Evolutionary conservation across 116 monocot genomes (phyloP).

Genomic region (Thalassia testudinum): DNA sequence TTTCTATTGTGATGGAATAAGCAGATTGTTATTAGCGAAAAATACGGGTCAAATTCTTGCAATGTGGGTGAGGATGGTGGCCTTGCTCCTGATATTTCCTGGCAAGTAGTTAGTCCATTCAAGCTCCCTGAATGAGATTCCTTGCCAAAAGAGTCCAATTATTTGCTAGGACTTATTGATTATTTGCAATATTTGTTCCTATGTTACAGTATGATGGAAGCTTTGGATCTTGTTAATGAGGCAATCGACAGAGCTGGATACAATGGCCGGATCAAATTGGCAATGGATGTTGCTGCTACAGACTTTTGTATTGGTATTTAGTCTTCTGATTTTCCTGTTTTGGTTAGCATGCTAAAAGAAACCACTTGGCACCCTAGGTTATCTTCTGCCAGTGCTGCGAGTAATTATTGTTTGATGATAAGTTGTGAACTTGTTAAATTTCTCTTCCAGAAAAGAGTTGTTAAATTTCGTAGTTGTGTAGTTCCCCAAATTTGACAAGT

Average conservation of each 20-base stretch:
- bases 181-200: not conserved
- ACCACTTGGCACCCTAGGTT: too few relatives aligned
- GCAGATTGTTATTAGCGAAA: slow-evolving; percentile 61
- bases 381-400: too few relatives aligned
- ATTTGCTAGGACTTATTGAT: slow-evolving; percentile 1
- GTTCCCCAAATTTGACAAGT: too few relatives aligned
- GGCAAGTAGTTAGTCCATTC: slow-evolving; percentile 16
- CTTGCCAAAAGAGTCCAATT: not conserved
- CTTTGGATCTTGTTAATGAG: slow-evolving; percentile 81
- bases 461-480: too few relatives aligned
- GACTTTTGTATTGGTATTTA: slow-evolving; percentile 85
- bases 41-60: slow-evolving; percentile 54
- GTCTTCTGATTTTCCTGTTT: too few relatives aligned
- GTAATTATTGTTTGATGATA: too few relatives aligned
- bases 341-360: too few relatives aligned
- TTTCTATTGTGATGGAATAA: too few relatives aligned
- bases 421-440: too few relatives aligned
- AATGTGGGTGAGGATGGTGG: slow-evolving; percentile 91
- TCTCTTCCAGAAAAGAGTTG: too few relatives aligned
- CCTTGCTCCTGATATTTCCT: slow-evolving; percentile 77
- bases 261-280: slow-evolving; percentile 77
- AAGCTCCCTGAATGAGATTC: not conserved
- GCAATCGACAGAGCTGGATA: slow-evolving; percentile 88
- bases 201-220: slow-evolving; percentile 49
- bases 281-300: slow-evolving; percentile 72